These are phyloP conservation scores for Aegilops umbellulata DNA, from an alignment of 176 grass and related monocot species.

Conservation along the genomic window DNA sequence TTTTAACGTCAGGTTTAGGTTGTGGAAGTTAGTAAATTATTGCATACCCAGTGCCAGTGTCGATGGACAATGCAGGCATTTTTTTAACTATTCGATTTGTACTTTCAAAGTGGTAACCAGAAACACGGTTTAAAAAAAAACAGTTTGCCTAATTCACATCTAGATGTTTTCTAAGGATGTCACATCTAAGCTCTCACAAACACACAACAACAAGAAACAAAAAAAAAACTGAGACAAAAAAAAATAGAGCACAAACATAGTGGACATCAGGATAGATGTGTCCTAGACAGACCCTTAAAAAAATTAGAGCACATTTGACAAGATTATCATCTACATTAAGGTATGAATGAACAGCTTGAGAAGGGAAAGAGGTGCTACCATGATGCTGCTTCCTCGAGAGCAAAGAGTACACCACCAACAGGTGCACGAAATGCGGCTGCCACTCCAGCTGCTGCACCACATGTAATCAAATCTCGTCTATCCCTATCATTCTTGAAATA, in stretches of 20 bases:
- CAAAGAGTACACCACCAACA: conserved; percentile 95
- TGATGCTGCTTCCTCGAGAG: conserved; percentile 95
- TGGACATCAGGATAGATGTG: no score
- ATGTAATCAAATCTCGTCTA: conserved; percentile 92
- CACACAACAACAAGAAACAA: no score
- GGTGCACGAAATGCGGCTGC: conserved; percentile 90
- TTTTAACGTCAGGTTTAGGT: not conserved
- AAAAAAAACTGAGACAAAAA: no score
- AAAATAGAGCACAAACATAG: no score
- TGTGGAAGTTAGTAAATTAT: not conserved
- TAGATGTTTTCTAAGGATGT: no score
- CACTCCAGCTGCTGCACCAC: conserved; percentile 86
- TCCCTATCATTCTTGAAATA: conserved; percentile 95
- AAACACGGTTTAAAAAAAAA: not conserved
- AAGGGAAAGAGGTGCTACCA: conserved; percentile 55
- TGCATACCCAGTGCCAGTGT: not conserved
- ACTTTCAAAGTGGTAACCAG: not conserved
- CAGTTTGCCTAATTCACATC: no score
- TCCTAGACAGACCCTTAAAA: no score
- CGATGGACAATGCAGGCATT: not conserved
- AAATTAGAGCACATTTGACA: not conserved
- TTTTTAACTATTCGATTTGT: not conserved
- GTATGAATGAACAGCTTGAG: not conserved
- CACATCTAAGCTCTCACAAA: no score
- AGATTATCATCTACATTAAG: not conserved